Percentiles rank a stretch among this genome's conserved stretches.
These are phyloP conservation scores for Penicillium roqueforti DNA, from an alignment of 495 filamentous ascomycete species.

Conservation along the genomic window DNA sequence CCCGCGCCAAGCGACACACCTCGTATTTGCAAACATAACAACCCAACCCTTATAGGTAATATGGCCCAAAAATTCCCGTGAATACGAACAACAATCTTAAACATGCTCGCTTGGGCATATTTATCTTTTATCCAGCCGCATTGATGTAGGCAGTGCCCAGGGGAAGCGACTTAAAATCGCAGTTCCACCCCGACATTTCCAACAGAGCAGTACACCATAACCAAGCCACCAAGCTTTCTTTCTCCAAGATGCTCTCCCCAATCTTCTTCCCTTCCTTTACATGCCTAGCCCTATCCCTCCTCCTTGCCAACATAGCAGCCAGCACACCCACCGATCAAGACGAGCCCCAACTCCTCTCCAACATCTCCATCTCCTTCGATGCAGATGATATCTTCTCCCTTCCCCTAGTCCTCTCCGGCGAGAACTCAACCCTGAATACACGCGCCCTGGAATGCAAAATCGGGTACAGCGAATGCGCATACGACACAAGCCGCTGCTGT, in stretches of 20 bases:
- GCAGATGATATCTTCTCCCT: background rate
- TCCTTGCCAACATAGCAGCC: background rate
- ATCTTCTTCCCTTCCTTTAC: background rate
- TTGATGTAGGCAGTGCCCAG: background rate
- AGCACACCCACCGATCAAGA: background rate
- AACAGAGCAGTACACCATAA: background rate
- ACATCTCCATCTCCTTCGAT: slow-evolving; percentile 1
- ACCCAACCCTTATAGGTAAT: background rate
- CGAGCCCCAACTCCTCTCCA: slow-evolving; percentile 5
- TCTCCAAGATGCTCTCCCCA: background rate
- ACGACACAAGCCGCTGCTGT: slow-evolving; percentile 16
- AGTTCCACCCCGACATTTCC: background rate
- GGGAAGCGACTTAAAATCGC: background rate
- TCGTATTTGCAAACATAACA: slow-evolving; percentile 18
- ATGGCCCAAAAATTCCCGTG: background rate
- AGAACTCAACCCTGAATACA: background rate
- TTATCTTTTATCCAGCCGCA: background rate
- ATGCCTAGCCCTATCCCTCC: background rate
- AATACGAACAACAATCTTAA: slow-evolving; percentile 9
- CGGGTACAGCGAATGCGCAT: slow-evolving; percentile 15
- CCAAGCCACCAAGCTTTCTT: background rate
- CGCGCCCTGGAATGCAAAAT: slow-evolving; percentile 6
- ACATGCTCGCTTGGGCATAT: background rate
- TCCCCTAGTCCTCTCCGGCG: no score
- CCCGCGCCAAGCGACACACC: slow-evolving; percentile 14